A percentile compares a stretch with the other conserved stretches of the same genome.
These are phyloP conservation scores for Mucor ambiguus DNA, from an alignment of 371 early-diverging fungal species.

Conservation along the genomic window DNA sequence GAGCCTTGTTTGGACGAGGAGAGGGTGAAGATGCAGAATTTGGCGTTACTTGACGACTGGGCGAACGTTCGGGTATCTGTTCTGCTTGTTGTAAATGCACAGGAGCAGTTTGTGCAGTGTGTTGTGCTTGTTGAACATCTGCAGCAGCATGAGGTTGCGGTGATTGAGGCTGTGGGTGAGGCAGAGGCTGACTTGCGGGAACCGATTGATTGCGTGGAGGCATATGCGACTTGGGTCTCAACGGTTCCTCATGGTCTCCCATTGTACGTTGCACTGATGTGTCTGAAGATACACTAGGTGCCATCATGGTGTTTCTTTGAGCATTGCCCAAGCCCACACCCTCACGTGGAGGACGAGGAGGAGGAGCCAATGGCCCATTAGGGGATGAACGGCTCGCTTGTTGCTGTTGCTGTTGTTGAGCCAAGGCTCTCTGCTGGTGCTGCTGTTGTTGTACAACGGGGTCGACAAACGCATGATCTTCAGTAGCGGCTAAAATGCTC, in stretches of 20 bases:
- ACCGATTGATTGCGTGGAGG: constrained; percentile 13
- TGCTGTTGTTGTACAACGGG: background rate
- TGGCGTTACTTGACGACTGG: constrained; percentile 10
- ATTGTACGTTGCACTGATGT: background rate
- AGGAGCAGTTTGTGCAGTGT: background rate
- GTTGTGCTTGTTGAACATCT: background rate
- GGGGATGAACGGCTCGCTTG: constrained; percentile 13
- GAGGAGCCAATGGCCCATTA: constrained; percentile 25
- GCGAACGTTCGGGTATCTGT: constrained; percentile 14
- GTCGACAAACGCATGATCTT: background rate
- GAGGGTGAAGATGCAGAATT: constrained; percentile 5
- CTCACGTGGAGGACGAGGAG: constrained; percentile 54
- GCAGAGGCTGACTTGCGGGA: background rate
- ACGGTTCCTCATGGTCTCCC: background rate
- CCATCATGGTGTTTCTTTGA: constrained; percentile 32
- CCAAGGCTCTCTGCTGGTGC: background rate
- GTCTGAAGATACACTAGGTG: background rate
- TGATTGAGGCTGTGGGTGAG: background rate
- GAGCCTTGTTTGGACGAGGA: background rate
- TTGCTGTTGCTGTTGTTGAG: background rate
- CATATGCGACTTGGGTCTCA: constrained; percentile 24
- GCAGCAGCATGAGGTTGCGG: background rate
- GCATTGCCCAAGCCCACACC: constrained; percentile 42
- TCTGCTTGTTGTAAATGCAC: background rate
- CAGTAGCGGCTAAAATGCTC: background rate